phyloP scores from a whole-genome alignment of 108 stramenopile species.

The Skeletonema tropicum region DNA sequence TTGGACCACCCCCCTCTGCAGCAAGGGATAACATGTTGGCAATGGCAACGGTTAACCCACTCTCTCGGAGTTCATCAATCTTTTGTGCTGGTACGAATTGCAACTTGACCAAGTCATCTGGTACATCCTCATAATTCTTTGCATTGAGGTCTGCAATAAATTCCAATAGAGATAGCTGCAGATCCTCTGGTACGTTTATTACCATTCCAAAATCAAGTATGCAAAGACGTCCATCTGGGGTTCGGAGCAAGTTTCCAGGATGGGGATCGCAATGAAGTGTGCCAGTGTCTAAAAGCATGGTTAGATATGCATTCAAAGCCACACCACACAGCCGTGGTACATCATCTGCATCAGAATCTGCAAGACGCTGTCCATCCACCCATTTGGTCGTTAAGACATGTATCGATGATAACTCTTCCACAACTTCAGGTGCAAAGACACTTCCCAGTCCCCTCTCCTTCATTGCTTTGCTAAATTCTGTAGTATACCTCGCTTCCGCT shows the following conservation, averaged over 20 bases:
- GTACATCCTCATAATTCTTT: constrained; percentile 75
- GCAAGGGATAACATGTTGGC: constrained; percentile 57
- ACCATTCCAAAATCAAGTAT: constrained; percentile 80
- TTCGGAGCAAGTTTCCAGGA: constrained; percentile 77
- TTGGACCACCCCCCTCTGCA: constrained; percentile 60
- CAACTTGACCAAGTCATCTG: constrained; percentile 73
- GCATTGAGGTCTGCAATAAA: constrained; percentile 82
- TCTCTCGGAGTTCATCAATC: constrained; percentile 50
- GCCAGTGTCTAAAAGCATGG: constrained; percentile 66
- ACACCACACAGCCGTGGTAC: constrained; percentile 68
- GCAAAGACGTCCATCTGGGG: constrained; percentile 74
- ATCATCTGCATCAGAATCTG: constrained; percentile 47
- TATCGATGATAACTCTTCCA: constrained; percentile 55
- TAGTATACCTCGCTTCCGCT: constrained; percentile 69
- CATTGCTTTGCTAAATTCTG: constrained; percentile 60
- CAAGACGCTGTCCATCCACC: constrained; percentile 79
- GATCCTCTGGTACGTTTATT: constrained; percentile 58
- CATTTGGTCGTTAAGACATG: constrained; percentile 82
- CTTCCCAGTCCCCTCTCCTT: constrained; percentile 52
- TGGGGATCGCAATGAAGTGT: constrained; percentile 40
- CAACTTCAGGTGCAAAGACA: constrained; percentile 66
- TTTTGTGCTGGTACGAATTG: constrained; percentile 69
- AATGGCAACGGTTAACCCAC: constrained; percentile 64
- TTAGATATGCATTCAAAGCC: constrained; percentile 73
- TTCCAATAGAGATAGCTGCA: constrained; percentile 78